phyloP scores from a whole-genome alignment of 371 early-diverging fungal genomes.

The Blakeslea trispora region DNA sequence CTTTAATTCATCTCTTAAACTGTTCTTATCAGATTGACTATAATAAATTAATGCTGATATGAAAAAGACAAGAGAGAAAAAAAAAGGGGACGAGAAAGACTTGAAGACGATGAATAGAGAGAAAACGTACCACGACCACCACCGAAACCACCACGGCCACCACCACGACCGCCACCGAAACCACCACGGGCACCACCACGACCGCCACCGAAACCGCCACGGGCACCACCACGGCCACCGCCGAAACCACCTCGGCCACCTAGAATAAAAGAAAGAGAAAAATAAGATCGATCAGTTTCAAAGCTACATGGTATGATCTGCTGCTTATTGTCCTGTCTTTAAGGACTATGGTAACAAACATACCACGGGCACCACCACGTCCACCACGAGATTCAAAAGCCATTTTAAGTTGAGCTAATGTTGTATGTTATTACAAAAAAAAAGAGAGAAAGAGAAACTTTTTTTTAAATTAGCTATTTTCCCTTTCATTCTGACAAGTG shows the following conservation, averaged over 20 bases:
- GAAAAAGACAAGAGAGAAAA: no score
- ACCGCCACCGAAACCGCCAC: constrained; percentile 49
- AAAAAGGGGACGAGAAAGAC: no score
- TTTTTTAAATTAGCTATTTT: neutral
- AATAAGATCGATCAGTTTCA: neutral
- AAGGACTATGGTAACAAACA: constrained; percentile 13
- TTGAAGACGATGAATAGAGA: no score
- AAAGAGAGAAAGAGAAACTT: neutral
- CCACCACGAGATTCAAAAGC: constrained; percentile 22
- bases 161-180: constrained; percentile 33
- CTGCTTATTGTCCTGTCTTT: constrained; percentile 8
- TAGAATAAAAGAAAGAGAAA: neutral
- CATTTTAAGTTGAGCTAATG: neutral
- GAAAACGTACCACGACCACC: constrained; percentile 22
- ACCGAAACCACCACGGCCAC: neutral
- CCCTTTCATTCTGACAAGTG: neutral
- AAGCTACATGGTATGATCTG: no score
- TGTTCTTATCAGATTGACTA: no score
- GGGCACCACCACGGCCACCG: constrained; percentile 54
- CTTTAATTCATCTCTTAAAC: no score
- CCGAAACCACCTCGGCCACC: constrained; percentile 49
- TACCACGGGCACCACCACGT: constrained; percentile 21
- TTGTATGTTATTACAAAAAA: neutral
- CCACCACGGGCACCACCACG: constrained; percentile 30
- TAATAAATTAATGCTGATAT: no score